Evolutionary conservation across 352 stramenopile species (phyloP), one percentile per base, ranked within the genome.

Genomic region (Globisporangium uncinulatum): DNA sequence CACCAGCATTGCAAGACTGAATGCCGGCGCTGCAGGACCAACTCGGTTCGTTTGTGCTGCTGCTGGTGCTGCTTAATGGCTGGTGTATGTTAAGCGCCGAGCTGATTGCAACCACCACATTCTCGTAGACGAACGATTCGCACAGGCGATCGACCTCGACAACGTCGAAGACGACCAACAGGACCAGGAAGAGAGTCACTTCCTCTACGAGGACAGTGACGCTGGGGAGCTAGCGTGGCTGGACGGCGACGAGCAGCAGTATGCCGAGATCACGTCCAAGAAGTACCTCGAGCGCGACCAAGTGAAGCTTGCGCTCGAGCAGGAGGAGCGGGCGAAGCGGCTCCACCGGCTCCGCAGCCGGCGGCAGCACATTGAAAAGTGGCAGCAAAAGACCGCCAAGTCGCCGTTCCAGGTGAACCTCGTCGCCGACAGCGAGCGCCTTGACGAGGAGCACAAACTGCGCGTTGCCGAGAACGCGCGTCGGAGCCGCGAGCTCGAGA

Each of bases 331-430:
- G 2, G 46, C 71, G 3, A 71, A 71, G 32, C 67, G 79, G 11
- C 61, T 92, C 31, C 69, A 84, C 24, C 87, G 87, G 63, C 77
- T 86, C 53, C 74, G 74, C 17, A 70, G 74, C 11, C 73, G 82
- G 5, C 75, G 74, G 14, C 70, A 79, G 48, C 73, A 89, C 19
- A 67, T 92, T 51, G 67, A 87, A 32, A 85, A 88, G 44, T 97
- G 91, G 91, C 79, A 94, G 59, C 70, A 85, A n/a, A 97, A 96
- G 70, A 95, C 87, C 0, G 61, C 87, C n/a, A 79, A 86, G 37
- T 96, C 82, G 17, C 92, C 93, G 3, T 98, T 98, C 54, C 78
- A 94, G 17, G 89, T 98, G 9, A 94, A 98, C 60, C 69, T 97
- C 31, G 82, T 98, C 10, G 93, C 93, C n/a, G 92, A 98, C 61